phyloP scores from a whole-genome alignment of 2,329 filamentous ascomycete genomes.

The Phialophora expanda region DNA sequence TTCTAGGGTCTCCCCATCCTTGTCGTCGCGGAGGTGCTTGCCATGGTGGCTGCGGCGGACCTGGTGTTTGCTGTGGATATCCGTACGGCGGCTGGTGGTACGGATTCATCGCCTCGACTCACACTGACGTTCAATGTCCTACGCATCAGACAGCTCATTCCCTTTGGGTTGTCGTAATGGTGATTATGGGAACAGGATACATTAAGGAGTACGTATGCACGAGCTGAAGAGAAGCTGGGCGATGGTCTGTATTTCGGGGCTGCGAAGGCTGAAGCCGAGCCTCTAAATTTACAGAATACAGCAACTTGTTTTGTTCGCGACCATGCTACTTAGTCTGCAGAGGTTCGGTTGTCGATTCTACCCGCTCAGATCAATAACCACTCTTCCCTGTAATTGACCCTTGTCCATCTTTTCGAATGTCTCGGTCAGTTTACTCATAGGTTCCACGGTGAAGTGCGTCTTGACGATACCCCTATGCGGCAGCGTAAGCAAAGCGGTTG shows the following conservation, averaged over 20 bases:
- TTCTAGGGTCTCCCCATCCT: conserved; percentile 39
- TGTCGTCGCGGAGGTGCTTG: conserved; percentile 35
- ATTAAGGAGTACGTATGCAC: neutral
- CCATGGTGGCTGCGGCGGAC: conserved; percentile 39
- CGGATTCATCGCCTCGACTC: conserved; percentile 26
- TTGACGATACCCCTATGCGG: conserved; percentile 52
- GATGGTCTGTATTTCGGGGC: neutral
- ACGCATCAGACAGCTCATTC: neutral
- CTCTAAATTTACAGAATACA: neutral
- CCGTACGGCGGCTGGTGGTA: conserved; percentile 34
- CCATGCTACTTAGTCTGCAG: conserved; percentile 7
- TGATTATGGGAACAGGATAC: neutral
- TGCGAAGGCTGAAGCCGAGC: conserved; percentile 3
- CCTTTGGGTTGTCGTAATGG: neutral
- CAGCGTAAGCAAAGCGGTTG: conserved; percentile 9
- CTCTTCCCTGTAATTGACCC: conserved; percentile 53
- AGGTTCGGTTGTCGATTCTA: conserved; percentile 10
- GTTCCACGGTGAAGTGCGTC: conserved; percentile 52
- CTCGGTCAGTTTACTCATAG: conserved; percentile 54
- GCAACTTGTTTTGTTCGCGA: conserved; percentile 1
- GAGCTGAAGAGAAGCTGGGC: neutral
- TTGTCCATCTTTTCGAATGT: conserved; percentile 54
- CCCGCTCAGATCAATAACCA: conserved; percentile 52
- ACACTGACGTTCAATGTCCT: conserved; percentile 1
- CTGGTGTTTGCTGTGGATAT: conserved; percentile 36